Evolutionary conservation across 257 asterid genomes (phyloP).

Genomic region (Fraxinus americana): DNA sequence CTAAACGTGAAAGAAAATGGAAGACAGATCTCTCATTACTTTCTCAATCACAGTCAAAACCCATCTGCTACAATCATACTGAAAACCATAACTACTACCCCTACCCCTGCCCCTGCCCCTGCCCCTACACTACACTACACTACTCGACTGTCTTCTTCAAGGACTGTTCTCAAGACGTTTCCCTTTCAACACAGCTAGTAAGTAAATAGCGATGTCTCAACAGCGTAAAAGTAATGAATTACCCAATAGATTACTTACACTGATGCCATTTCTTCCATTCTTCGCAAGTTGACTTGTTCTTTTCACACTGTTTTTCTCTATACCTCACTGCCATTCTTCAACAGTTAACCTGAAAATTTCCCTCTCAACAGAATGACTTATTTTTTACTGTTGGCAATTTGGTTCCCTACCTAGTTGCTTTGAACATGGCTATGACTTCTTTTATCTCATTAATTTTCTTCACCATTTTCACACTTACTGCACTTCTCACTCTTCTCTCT

Average conservation of each 20-base stretch:
- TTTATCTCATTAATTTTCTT: conserved; percentile 34
- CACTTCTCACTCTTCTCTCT: conserved; percentile 37
- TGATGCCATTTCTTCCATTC: conserved; percentile 18
- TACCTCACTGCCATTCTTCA: conserved; percentile 17
- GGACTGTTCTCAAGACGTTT: conserved; percentile 32
- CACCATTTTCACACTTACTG: conserved; percentile 10
- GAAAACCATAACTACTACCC: conserved; percentile 20
- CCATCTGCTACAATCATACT: no score
- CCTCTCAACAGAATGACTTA: not conserved
- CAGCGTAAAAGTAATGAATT: conserved; percentile 31
- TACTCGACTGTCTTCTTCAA: not conserved
- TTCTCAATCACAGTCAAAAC: no score
- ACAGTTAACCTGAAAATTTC: conserved; percentile 11
- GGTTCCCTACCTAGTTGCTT: not conserved
- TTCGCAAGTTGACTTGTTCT: conserved; percentile 49
- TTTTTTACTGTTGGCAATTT: not conserved
- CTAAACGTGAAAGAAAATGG: no score
- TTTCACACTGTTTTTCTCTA: conserved; percentile 41
- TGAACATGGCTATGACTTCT: conserved; percentile 47
- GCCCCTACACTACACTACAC: no score
- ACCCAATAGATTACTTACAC: no score
- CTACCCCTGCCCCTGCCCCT: no score
- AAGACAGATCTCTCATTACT: no score
- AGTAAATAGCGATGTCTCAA: no score
- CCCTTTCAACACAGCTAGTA: conserved; percentile 46